These are phyloP conservation scores for Globisporangium lucens DNA, from an alignment of 352 stramenopile species.

Conservation along the genomic window DNA sequence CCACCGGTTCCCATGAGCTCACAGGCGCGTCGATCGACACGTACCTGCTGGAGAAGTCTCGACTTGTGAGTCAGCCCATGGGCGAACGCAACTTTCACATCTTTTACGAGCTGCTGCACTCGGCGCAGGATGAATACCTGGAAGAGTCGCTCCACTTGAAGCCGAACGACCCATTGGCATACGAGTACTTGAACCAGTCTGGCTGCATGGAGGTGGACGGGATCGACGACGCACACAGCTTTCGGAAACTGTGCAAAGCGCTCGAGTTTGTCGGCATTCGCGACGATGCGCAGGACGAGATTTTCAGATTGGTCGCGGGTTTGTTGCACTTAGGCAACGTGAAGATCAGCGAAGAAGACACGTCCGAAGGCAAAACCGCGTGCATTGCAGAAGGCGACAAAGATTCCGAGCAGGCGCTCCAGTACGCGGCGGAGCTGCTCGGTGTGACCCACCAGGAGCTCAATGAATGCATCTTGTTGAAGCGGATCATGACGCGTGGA, in stretches of 20 bases:
- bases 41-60: constrained; percentile 82
- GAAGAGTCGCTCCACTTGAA: constrained; percentile 48
- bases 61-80: constrained; percentile 70
- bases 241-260: constrained; percentile 54
- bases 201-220: constrained; percentile 66
- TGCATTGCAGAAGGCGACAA: constrained; percentile 49
- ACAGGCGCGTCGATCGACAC: constrained; percentile 77
- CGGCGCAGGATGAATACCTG: constrained; percentile 50
- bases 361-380: constrained; percentile 66
- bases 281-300: constrained; percentile 59
- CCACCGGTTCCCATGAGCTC: constrained; percentile 65
- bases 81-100: constrained; percentile 87
- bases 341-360: constrained; percentile 65
- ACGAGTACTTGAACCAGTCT: constrained; percentile 76
- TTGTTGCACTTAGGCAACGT: constrained; percentile 83
- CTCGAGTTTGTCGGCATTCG: constrained; percentile 75
- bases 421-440: constrained; percentile 57
- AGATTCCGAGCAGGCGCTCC: constrained; percentile 42
- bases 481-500: constrained; percentile 76
- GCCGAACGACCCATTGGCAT: constrained; percentile 54
- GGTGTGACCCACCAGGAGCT: constrained; percentile 64
- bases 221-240: constrained; percentile 72
- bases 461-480: constrained; percentile 69
- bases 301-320: constrained; percentile 70
- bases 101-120: constrained; percentile 80